Conservation (phyloP, 2,329 filamentous ascomycete genomes). For the Aspergillus spinulosporus region DNA sequence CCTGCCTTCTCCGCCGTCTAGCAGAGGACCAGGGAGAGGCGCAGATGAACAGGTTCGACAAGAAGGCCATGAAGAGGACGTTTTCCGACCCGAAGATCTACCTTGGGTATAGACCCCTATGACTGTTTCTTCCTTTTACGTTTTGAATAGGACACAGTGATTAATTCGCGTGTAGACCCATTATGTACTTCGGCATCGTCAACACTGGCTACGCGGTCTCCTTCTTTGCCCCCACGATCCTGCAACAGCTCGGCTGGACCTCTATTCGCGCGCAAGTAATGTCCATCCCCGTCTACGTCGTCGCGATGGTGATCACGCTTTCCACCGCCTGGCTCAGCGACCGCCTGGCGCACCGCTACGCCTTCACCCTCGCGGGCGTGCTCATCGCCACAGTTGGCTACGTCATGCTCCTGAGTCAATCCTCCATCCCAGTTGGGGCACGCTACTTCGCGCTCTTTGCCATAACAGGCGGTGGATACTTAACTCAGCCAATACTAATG, state of each 20-base stretch:
- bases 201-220: conserved; percentile 20
- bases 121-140: neutral
- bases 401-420: conserved; percentile 15
- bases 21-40: conserved; percentile 17
- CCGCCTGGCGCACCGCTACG: conserved; percentile 15
- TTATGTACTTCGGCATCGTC: conserved; percentile 20
- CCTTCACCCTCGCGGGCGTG: conserved; percentile 17
- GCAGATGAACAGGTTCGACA: conserved; percentile 12
- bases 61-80: conserved; percentile 11
- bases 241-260: conserved; percentile 36
- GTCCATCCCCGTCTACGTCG: conserved; percentile 35
- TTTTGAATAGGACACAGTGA: neutral
- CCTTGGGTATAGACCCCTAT: conserved; percentile 22
- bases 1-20: conserved; percentile 17
- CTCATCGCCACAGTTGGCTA: conserved; percentile 18
- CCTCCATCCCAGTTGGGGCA: conserved; percentile 11
- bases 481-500: conserved; percentile 37
- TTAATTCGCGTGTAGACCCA: conserved; percentile 1
- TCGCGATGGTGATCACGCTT: conserved; percentile 30
- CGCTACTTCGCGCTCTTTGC: conserved; percentile 31
- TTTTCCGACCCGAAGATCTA: conserved; percentile 21
- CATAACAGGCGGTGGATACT: conserved; percentile 27
- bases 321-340: conserved; percentile 18
- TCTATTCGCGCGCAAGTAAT: conserved; percentile 33
- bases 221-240: conserved; percentile 36